Evolutionary conservation across 2,329 filamentous ascomycete genomes (phyloP).

Genomic region (Trichoderma oligosporum): DNA sequence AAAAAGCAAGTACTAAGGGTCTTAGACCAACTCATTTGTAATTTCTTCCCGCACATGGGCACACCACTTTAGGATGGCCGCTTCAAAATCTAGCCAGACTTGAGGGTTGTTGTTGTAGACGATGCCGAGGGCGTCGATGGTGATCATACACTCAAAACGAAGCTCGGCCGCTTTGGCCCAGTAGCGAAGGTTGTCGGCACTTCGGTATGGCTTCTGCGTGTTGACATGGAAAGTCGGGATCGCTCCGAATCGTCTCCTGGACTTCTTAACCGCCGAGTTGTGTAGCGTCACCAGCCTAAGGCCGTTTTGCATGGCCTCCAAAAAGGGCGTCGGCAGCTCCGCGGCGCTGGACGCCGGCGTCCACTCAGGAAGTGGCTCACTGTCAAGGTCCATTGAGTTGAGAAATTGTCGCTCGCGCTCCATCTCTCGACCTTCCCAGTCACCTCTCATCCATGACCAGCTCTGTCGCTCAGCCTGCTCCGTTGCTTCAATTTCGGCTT

Average conservation of each 20-base stretch:
- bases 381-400: constrained; percentile 63
- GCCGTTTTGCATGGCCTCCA: constrained; percentile 71
- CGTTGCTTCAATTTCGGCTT: constrained; percentile 71
- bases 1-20: constrained; percentile 13
- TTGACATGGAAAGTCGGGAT: constrained; percentile 91
- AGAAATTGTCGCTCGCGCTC: constrained; percentile 81
- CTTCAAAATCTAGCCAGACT: constrained; percentile 79
- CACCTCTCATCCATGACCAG: constrained; percentile 76
- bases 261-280: constrained; percentile 82
- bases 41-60: constrained; percentile 79
- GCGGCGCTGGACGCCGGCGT: constrained; percentile 42
- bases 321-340: constrained; percentile 66
- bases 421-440: constrained; percentile 72
- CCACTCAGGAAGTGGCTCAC: constrained; percentile 65
- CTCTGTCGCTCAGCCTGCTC: constrained; percentile 66
- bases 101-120: constrained; percentile 68
- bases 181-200: constrained; percentile 88
- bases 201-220: constrained; percentile 88
- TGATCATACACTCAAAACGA: constrained; percentile 82
- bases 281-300: constrained; percentile 80
- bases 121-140: constrained; percentile 80
- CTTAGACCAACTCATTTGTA: constrained; percentile 55
- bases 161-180: constrained; percentile 96
- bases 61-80: constrained; percentile 80
- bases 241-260: constrained; percentile 78